These are phyloP conservation scores for Canavalia gladiata DNA, from an alignment of 306 rosid genomes.

Conservation along the genomic window DNA sequence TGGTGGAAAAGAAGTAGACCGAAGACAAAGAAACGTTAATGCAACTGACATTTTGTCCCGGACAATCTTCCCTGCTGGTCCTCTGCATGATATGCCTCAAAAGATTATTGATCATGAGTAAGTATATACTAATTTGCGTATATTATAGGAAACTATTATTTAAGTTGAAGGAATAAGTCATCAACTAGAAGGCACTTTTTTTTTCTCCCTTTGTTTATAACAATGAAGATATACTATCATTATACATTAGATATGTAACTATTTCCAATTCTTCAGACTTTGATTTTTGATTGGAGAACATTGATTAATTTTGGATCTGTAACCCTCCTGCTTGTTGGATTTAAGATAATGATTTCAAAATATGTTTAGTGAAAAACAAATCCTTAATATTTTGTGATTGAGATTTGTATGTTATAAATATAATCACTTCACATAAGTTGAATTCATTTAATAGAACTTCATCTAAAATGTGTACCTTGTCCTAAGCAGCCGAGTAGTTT, in stretches of 20 bases:
- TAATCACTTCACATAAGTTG: constrained; percentile 21
- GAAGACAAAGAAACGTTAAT: constrained; percentile 67
- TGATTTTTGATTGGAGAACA: background rate
- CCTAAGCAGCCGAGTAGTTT: constrained; percentile 71
- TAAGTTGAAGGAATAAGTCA: constrained; percentile 14
- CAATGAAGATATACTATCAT: constrained; percentile 1
- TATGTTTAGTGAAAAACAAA: background rate
- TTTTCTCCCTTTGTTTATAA: background rate
- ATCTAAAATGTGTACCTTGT: constrained; percentile 33
- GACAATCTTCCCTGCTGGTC: constrained; percentile 73
- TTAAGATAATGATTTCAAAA: constrained; percentile 1
- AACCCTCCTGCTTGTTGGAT: background rate
- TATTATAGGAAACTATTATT: constrained; percentile 5
- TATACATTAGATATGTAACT: constrained; percentile 9
- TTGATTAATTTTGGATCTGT: constrained; percentile 3
- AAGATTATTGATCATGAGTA: constrained; percentile 85
- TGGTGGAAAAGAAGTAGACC: constrained; percentile 74
- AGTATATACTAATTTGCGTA: constrained; percentile 33
- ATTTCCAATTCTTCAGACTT: background rate
- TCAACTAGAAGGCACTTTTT: constrained; percentile 16
- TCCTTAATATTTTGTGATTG: background rate
- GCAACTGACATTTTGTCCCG: constrained; percentile 66
- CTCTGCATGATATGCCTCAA: constrained; percentile 66
- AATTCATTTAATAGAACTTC: constrained; percentile 17
- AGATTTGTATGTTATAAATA: background rate